phyloP scores from a whole-genome alignment of 2,329 filamentous ascomycete genomes.

The Aspergillus sp. region DNA sequence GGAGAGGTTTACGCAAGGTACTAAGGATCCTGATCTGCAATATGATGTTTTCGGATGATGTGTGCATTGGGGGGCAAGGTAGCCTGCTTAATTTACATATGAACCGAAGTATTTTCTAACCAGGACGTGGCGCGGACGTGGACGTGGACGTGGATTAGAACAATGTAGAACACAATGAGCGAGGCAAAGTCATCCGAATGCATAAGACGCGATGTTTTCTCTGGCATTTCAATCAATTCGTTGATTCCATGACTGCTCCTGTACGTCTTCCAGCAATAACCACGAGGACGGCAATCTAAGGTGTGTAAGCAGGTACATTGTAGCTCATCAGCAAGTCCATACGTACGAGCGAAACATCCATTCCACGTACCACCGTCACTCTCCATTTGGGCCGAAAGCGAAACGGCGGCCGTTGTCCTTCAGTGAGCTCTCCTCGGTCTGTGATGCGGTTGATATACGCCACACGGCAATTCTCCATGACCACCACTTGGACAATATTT shows the following conservation, averaged over 20 bases:
- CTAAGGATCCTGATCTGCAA: neutral
- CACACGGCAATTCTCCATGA: conserved; percentile 8
- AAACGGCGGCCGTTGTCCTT: conserved; percentile 16
- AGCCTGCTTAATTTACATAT: neutral
- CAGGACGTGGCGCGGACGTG: too few relatives aligned
- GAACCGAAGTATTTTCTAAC: neutral
- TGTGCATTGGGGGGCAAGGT: neutral
- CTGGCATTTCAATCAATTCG: too few relatives aligned
- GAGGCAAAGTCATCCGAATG: too few relatives aligned
- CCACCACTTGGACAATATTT: conserved; percentile 13
- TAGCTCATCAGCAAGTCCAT: neutral
- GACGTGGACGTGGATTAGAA: too few relatives aligned
- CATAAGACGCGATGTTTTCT: too few relatives aligned
- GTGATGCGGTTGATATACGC: conserved; percentile 13
- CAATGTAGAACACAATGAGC: too few relatives aligned
- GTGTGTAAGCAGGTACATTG: neutral
- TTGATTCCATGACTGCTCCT: neutral
- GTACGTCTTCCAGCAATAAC: conserved; percentile 16
- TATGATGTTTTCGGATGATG: neutral
- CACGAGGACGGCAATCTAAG: conserved; percentile 14
- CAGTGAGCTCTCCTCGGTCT: conserved; percentile 7
- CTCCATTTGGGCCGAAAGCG: conserved; percentile 15
- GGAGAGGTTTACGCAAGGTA: neutral
- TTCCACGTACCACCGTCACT: conserved; percentile 12
- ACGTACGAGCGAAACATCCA: conserved; percentile 16